Conservation (phyloP, 441 rosid genomes). For the Adansonia rubrostipa region DNA sequence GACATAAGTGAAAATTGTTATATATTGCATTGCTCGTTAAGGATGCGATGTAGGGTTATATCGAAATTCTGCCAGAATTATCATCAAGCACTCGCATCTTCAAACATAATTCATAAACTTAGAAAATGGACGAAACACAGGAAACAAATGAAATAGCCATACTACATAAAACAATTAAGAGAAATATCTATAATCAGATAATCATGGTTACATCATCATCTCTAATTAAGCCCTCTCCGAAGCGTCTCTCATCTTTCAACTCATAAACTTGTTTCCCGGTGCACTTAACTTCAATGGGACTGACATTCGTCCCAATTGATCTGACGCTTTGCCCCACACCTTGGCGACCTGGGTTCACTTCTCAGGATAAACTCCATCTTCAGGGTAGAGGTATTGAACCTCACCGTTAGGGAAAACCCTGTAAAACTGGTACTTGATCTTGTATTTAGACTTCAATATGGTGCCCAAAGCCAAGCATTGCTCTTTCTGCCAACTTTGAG, state of each 20-base stretch:
- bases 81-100: background rate
- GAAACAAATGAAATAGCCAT: background rate
- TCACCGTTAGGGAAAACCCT: conserved; percentile 73
- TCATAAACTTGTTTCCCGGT: conserved; percentile 82
- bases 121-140: background rate
- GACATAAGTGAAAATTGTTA: background rate
- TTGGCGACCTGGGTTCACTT: conserved; percentile 73
- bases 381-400: conserved; percentile 78
- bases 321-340: conserved; percentile 72
- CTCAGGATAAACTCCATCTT: conserved; percentile 81
- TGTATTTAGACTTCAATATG: conserved; percentile 76
- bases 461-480: conserved; percentile 82
- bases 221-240: background rate
- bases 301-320: conserved; percentile 77
- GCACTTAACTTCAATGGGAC: conserved; percentile 81
- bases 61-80: background rate
- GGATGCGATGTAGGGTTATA: background rate
- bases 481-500: conserved; percentile 84
- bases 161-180: background rate
- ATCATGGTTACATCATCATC: background rate
- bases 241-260: conserved; percentile 34
- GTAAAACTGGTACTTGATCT: conserved; percentile 77
- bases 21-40: background rate
- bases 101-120: background rate
- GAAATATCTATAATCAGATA: background rate